Conservation (phyloP, 495 filamentous ascomycete species). For the Penicillium cataractarum region DNA sequence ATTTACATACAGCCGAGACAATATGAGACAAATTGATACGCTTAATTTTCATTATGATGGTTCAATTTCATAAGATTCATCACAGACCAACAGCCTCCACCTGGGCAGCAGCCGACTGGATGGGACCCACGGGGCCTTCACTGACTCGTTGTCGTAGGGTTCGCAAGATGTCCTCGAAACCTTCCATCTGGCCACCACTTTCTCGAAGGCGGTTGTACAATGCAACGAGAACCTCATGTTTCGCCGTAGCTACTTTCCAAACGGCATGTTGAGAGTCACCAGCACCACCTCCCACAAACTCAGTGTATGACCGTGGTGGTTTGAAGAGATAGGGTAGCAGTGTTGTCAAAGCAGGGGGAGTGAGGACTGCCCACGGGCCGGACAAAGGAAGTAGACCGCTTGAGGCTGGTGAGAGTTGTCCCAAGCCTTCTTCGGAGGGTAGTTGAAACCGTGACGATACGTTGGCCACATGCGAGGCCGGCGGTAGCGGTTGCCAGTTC, state of each 20-base stretch:
- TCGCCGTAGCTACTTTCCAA: slow-evolving; percentile 62
- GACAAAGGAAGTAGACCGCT: slow-evolving; percentile 47
- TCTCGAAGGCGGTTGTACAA: slow-evolving; percentile 43
- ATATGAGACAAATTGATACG: not conserved
- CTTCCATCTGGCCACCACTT: slow-evolving; percentile 33
- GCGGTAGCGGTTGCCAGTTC: slow-evolving; percentile 51
- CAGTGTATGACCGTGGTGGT: slow-evolving; percentile 59
- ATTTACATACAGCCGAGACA: not conserved
- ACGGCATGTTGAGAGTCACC: slow-evolving; percentile 61
- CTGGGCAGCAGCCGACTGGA: slow-evolving; percentile 31
- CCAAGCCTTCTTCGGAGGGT: slow-evolving; percentile 46
- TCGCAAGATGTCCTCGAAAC: slow-evolving; percentile 49
- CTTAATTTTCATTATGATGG: not conserved
- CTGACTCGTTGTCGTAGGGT: slow-evolving; percentile 48
- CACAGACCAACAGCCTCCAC: slow-evolving; percentile 45
- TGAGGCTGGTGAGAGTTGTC: slow-evolving; percentile 38
- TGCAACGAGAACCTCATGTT: slow-evolving; percentile 57
- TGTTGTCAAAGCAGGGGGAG: slow-evolving; percentile 53
- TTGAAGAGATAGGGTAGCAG: slow-evolving; percentile 63
- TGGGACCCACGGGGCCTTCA: slow-evolving; percentile 49
- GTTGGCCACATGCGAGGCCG: slow-evolving; percentile 20
- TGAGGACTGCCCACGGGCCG: slow-evolving; percentile 55
- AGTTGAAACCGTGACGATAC: slow-evolving; percentile 43
- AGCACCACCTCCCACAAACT: slow-evolving; percentile 59
- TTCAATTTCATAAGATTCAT: slow-evolving; percentile 4